Percentiles rank a stretch among this genome's conserved stretches.
phyloP scores from a whole-genome alignment of 139 green algal genomes.

The Gonium pectorale region DNA sequence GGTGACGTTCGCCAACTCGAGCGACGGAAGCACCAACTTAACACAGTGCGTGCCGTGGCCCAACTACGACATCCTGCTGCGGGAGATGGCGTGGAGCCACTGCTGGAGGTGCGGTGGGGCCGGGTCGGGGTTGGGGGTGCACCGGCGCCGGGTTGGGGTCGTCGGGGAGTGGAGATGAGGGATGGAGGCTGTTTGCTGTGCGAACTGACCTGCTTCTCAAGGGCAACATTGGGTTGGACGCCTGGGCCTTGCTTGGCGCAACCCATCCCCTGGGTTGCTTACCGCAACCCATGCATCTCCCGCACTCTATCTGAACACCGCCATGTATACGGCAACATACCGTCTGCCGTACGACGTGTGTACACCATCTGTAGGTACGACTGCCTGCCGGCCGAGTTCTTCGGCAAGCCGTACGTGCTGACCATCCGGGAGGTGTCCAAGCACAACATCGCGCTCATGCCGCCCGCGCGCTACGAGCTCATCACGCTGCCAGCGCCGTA shows the following conservation, averaged over 20 bases:
- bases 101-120: constrained; percentile 45
- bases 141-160: no score
- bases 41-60: constrained; percentile 11
- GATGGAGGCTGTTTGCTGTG: no score
- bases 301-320: no score
- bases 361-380: not conserved
- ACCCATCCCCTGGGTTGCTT: no score
- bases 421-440: constrained; percentile 3
- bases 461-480: not conserved
- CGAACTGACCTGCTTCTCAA: no score
- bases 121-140: no score
- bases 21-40: not conserved
- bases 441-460: constrained; percentile 49
- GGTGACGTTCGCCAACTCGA: not conserved
- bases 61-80: constrained; percentile 25
- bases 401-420: constrained; percentile 30
- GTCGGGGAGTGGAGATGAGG: no score
- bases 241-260: no score
- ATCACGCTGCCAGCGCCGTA: constrained; percentile 5
- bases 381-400: constrained; percentile 1
- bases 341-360: no score
- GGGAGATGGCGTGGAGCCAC: constrained; percentile 6
- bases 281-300: no score
- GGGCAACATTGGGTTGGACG: no score
- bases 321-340: no score